Base-by-base conservation (phyloP, 148 eudicot genomes). In the Heliamphora exappendiculata region DNA sequence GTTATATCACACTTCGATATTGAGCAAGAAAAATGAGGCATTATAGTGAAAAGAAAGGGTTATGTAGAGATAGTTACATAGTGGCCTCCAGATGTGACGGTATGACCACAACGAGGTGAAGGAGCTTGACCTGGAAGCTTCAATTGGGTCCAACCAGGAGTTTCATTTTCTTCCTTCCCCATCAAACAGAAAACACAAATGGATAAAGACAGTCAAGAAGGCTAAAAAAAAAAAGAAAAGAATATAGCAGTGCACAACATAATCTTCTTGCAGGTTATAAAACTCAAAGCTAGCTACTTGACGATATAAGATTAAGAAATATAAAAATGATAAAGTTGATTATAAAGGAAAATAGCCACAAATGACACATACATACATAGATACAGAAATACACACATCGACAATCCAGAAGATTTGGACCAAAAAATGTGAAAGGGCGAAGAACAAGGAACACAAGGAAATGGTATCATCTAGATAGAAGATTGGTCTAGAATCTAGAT, bases 101-200 rank as follows among this genome's bases (percentile, higher is more conserved):
- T 88, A 85, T 96, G 99, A 65, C 99, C 99, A 82, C 98, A 96
- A 50, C 97, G 89, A 14, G 98, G 84, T 77, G 91, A 83, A 76
- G 99, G 98, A 76, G 97, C 85, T 86, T 93, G 99, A 77, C 99
- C 99, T 37, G 99, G 99, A 87, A 96, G 97, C 95, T 96, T 96
- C 81, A 96, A 72, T 75, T 93, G 94, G 67, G 99, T 91, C 99
- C 99, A 96, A 75, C 97, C 99, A 72, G 99, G 98, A 78, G 88
- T 76, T 87, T 93, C 99, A 82, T 86, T 96, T 84, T 96, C 99
- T 96, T 85, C 93, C 93, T 92, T 93, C 82, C 91, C 86, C 85
- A 90, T 82, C 55, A 82, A 84, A 81, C 58, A 75, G 64, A 69
- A 45, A 66, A 53, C 37, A 57, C 24, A 71, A 78, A 19, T 73